A percentile compares a stretch with the other conserved stretches of the same genome.
These are phyloP conservation scores for Ceratobasidium sp. DNA, from an alignment of 1,284 basidiomycete genomes.

Conservation along the genomic window DNA sequence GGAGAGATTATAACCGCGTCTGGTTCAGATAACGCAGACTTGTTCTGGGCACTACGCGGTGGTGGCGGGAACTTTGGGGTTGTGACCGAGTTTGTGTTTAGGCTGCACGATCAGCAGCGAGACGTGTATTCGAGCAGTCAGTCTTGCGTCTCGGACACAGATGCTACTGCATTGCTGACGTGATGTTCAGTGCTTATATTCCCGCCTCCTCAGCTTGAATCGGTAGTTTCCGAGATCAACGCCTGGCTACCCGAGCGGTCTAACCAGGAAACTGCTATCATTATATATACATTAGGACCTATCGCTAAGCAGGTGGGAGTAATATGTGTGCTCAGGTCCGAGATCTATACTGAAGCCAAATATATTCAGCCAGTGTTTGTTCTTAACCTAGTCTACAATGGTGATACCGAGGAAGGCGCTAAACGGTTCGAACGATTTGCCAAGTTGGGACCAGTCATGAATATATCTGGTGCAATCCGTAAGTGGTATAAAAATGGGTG, in stretches of 20 bases:
- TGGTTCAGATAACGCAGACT: constrained; percentile 63
- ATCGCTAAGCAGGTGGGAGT: constrained; percentile 34
- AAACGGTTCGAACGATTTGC: constrained; percentile 26
- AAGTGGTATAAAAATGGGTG: no score
- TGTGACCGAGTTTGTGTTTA: constrained; percentile 67
- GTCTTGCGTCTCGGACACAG: neutral
- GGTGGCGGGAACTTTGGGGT: constrained; percentile 70
- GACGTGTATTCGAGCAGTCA: constrained; percentile 59
- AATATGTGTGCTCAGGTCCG: neutral
- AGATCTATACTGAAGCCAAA: neutral
- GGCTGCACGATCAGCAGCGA: constrained; percentile 63
- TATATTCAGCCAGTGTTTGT: constrained; percentile 18
- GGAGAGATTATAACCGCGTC: constrained; percentile 63
- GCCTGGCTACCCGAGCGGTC: constrained; percentile 28
- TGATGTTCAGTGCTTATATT: constrained; percentile 25
- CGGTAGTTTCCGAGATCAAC: constrained; percentile 18
- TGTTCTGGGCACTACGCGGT: constrained; percentile 70
- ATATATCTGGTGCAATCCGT: constrained; percentile 8
- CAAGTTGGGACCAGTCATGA: constrained; percentile 21
- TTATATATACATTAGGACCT: constrained; percentile 8
- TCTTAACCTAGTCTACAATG: constrained; percentile 30
- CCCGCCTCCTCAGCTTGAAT: constrained; percentile 8
- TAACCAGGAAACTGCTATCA: neutral
- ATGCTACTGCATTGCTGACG: neutral
- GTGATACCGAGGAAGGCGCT: constrained; percentile 29